phyloP scores from a whole-genome alignment of 495 filamentous ascomycete species.

The Xanthoparmelia taractica region DNA sequence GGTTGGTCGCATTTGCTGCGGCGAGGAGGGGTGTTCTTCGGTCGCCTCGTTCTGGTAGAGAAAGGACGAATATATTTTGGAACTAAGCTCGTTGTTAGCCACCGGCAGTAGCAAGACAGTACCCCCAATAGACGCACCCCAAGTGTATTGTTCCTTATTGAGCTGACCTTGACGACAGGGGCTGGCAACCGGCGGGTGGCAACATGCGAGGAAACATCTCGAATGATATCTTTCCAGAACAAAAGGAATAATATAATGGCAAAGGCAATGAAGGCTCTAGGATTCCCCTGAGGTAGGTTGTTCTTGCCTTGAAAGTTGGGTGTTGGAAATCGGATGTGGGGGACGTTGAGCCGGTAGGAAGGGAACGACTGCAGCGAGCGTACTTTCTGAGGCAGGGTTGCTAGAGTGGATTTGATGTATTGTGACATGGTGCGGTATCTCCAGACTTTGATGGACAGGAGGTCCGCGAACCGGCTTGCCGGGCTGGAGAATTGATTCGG shows the following conservation, averaged over 20 bases:
- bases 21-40: constrained; percentile 20
- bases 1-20: constrained; percentile 19
- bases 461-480: not conserved
- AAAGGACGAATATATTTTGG: constrained; percentile 22
- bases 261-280: constrained; percentile 7
- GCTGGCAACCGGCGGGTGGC: not conserved
- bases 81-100: constrained; percentile 16
- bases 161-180: constrained; percentile 8
- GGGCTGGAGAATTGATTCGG: not conserved
- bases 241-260: constrained; percentile 16
- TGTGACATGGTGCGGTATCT: constrained; percentile 3
- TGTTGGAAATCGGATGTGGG: constrained; percentile 12
- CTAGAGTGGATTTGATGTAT: constrained; percentile 9
- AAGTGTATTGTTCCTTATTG: constrained; percentile 20
- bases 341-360: constrained; percentile 7
- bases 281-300: constrained; percentile 12
- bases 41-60: constrained; percentile 21
- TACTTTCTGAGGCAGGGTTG: constrained; percentile 6
- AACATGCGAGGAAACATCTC: constrained; percentile 12
- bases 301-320: constrained; percentile 10
- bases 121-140: constrained; percentile 12
- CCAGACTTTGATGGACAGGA: not conserved
- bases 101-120: not conserved
- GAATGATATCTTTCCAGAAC: constrained; percentile 20
- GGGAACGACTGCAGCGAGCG: constrained; percentile 5